Evolutionary conservation across 768 basidiomycete species (phyloP).

Genomic region (Panellus pusillus): DNA sequence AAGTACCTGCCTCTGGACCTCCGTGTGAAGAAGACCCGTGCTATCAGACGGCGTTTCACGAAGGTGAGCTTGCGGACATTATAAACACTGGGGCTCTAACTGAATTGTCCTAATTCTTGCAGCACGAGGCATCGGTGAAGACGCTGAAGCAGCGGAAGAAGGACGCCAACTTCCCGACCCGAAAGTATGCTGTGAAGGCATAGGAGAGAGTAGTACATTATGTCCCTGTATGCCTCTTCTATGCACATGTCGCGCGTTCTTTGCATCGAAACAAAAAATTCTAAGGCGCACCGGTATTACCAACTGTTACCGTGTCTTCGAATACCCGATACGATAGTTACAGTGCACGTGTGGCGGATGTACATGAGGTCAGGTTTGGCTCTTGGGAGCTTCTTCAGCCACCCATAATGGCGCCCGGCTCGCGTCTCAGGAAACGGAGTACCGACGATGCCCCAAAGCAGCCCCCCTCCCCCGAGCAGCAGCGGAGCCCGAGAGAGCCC

Average conservation of each 20-base stretch:
- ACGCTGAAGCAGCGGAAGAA: slow-evolving; percentile 95
- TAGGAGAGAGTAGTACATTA: slow-evolving; percentile 34
- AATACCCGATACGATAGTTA: no score
- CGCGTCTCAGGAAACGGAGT: slow-evolving; percentile 45
- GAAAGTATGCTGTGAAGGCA: slow-evolving; percentile 97
- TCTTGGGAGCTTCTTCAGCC: slow-evolving; percentile 17
- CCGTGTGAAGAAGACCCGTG: slow-evolving; percentile 96
- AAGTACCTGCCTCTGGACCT: slow-evolving; percentile 97
- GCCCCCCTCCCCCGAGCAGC: slow-evolving; percentile 54
- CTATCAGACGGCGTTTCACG: slow-evolving; percentile 93
- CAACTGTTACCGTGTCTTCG: no score
- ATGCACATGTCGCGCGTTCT: slow-evolving; percentile 3
- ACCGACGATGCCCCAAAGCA: slow-evolving; percentile 42
- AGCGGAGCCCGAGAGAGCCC: slow-evolving; percentile 54
- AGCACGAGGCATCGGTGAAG: slow-evolving; percentile 85
- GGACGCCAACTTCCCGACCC: slow-evolving; percentile 87
- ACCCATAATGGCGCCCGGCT: slow-evolving; percentile 47
- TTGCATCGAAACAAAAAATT: not conserved
- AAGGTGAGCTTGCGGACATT: slow-evolving; percentile 52
- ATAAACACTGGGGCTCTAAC: no score
- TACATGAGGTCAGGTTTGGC: slow-evolving; percentile 28
- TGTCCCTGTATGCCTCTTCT: slow-evolving; percentile 14
- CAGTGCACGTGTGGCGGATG: slow-evolving; percentile 15
- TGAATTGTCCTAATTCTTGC: slow-evolving; percentile 1
- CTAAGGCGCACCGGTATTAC: no score